Base-by-base conservation (phyloP, 148 eudicot genomes). In the Selenicereus undatus region DNA sequence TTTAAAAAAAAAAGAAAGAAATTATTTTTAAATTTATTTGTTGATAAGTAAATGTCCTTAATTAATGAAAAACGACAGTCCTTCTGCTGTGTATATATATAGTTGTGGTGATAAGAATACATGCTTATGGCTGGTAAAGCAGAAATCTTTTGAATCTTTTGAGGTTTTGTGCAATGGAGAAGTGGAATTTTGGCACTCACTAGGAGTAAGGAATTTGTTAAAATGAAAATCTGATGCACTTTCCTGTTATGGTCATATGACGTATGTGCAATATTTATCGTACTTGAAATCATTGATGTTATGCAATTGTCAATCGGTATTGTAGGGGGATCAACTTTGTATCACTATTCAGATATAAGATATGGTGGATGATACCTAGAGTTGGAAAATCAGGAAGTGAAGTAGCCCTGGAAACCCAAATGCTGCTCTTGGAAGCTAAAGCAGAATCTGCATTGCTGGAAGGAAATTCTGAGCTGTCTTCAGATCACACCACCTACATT, bases 291-390 rank as follows among this genome's bases (percentile, higher is more conserved):
- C 24, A 39, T 21, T 75, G 73, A 71, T 52, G 17, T 24, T 76
- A 30, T 30, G 42, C 60, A 21, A 11, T 30, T 30, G 73, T 76
- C 8, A 35, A 50, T 79, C 81, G 32, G 13, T 77, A 18, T 75
- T 85, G 85, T 81, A 89, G 91, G 83, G 88, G 75, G 51, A 78
- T 29, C 86, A 80, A 81, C 5, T 85, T 89, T 48, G 48, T 87
- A 32, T 85, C 81, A 75, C 89, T 89, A 13, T 89, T 87, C 36
- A 82, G 84, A 78, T 81, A 71, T 66, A 89, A 89, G 80, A 87
- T 89, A 80, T 89, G 91, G 91, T 89, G 91, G 91, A 89, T 89
- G 91, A 89, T 89, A 54, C 91, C 91, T 27, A 73, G 85, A 51
- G 71, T 85, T 74, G 91, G 91, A 35, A 82, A 82, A 79, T 83